Conservation (phyloP, 108 stramenopile genomes). For the Conticribra weissflogii region DNA sequence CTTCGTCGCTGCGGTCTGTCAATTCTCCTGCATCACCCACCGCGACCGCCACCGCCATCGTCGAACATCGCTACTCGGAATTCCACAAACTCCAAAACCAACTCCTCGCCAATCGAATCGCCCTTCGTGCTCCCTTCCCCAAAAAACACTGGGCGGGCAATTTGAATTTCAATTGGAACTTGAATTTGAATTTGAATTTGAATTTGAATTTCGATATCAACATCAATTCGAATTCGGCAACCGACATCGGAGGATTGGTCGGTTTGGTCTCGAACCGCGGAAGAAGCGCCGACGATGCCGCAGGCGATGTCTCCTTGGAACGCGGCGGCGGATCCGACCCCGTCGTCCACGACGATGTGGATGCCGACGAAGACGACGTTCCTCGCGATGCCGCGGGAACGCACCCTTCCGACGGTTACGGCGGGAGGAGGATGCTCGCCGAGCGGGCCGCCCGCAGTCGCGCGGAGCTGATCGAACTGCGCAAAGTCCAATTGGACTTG, state of each 20-base stretch:
- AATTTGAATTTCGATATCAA: too few relatives aligned
- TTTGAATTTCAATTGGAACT: too few relatives aligned
- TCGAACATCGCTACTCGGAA: slow-evolving; percentile 73
- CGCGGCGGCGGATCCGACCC: too few relatives aligned
- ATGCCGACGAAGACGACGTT: too few relatives aligned
- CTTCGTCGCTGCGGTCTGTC: neutral
- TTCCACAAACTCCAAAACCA: slow-evolving; percentile 60
- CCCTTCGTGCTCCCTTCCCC: slow-evolving; percentile 53
- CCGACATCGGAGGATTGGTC: too few relatives aligned
- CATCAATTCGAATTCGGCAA: too few relatives aligned
- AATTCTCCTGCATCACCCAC: neutral
- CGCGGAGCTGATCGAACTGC: slow-evolving; percentile 48
- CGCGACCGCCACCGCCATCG: neutral
- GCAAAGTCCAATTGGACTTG: slow-evolving; percentile 60
- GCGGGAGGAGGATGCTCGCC: neutral
- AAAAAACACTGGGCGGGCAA: slow-evolving; percentile 57
- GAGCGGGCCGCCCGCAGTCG: slow-evolving; percentile 38
- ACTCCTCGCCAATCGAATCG: slow-evolving; percentile 32
- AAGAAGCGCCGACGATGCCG: too few relatives aligned
- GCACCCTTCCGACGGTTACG: slow-evolving; percentile 59
- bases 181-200: too few relatives aligned
- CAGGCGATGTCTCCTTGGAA: too few relatives aligned
- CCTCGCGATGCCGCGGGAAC: too few relatives aligned
- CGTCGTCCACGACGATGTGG: too few relatives aligned
- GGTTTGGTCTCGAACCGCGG: too few relatives aligned